Percentiles rank a stretch among this genome's conserved stretches.
Evolutionary conservation across 208 protist species (phyloP).

Genomic region (Trypanosoma cruzi): DNA sequence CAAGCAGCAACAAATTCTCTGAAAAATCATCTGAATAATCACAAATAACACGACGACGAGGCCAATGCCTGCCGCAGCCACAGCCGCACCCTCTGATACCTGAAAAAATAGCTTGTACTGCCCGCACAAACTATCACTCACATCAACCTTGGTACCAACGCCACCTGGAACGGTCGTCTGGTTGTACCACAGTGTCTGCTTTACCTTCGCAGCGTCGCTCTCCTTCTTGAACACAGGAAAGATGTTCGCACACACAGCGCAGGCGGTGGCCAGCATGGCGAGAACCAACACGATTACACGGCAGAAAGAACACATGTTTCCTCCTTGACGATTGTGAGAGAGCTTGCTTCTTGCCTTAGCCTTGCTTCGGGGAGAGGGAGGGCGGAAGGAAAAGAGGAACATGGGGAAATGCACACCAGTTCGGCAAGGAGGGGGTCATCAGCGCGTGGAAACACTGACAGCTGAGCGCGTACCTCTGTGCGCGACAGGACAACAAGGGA

Average conservation of each 20-base stretch:
- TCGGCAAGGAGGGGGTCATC: too few relatives aligned
- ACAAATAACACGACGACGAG: not conserved
- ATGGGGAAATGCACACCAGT: too few relatives aligned
- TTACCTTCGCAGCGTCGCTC: not conserved
- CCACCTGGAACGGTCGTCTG: not conserved
- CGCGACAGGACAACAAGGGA: too few relatives aligned
- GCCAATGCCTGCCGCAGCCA: not conserved
- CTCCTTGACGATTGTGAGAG: not conserved
- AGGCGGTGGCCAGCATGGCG: not conserved
- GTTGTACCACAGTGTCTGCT: constrained; percentile 6
- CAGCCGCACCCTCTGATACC: not conserved
- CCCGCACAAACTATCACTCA: not conserved
- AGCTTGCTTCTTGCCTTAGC: not conserved
- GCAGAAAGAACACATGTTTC: not conserved
- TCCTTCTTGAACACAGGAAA: constrained; percentile 1
- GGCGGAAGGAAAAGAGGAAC: not conserved
- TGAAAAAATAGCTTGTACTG: constrained; percentile 2
- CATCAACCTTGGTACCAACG: not conserved
- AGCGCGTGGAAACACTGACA: too few relatives aligned
- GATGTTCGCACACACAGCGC: constrained; percentile 1
- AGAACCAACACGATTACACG: not conserved
- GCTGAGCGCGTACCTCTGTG: too few relatives aligned
- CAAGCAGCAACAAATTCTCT: not conserved
- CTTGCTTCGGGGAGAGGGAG: not conserved
- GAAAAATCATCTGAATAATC: not conserved